phyloP scores from a whole-genome alignment of 257 asterid genomes.

The Solanum megistacrolobum region DNA sequence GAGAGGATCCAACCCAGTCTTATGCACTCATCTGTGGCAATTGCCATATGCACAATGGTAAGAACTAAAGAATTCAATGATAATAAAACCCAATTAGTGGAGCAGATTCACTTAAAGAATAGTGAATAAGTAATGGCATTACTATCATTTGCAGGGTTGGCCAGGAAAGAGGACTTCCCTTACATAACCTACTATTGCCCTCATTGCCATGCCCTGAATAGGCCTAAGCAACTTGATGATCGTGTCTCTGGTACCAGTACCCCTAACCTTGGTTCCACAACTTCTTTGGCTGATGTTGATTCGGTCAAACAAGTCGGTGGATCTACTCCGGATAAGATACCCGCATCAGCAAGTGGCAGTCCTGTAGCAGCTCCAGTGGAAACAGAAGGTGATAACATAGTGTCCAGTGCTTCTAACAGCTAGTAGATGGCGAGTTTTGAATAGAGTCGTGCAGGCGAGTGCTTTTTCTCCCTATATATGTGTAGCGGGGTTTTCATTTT shows the following conservation, averaged over 20 bases:
- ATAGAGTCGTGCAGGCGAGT: neutral
- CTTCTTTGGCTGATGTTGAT: conserved; percentile 12
- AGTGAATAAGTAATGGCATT: neutral
- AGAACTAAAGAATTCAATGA: neutral
- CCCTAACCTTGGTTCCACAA: conserved; percentile 21
- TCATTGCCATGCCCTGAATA: conserved; percentile 73
- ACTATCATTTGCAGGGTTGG: conserved; percentile 52
- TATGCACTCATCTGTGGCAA: conserved; percentile 81
- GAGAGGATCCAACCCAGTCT: conserved; percentile 73
- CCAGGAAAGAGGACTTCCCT: conserved; percentile 79
- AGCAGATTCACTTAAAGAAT: neutral
- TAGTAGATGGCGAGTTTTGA: neutral
- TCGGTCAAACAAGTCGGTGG: conserved; percentile 5
- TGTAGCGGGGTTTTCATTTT: neutral
- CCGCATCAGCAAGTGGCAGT: conserved; percentile 7
- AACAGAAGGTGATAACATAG: neutral
- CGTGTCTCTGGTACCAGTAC: conserved; percentile 26
- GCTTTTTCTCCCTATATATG: neutral
- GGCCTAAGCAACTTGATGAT: conserved; percentile 37
- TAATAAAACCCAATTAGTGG: neutral
- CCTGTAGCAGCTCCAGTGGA: conserved; percentile 2
- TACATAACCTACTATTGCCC: conserved; percentile 82
- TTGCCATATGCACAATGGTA: conserved; percentile 83
- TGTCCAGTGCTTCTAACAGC: neutral
- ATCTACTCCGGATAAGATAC: neutral